Percentiles rank a stretch among this genome's conserved stretches.
Evolutionary conservation across 2,329 filamentous ascomycete species (phyloP).

Genomic region (Ceratocystis smalleyi): DNA sequence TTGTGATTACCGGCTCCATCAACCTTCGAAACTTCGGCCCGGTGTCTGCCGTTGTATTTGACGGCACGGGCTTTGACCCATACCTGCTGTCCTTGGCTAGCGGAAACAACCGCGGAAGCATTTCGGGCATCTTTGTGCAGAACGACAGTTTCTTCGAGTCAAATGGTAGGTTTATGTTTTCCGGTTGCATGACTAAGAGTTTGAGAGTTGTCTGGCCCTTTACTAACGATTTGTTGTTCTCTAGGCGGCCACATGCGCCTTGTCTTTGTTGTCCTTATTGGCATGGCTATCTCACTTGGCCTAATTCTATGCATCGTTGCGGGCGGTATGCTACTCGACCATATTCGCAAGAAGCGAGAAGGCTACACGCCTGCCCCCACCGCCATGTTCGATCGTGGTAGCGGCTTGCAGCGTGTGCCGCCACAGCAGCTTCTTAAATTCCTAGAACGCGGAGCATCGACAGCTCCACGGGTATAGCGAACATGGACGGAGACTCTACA

Average conservation of each 20-base stretch:
- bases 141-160: slow-evolving; percentile 59
- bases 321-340: slow-evolving; percentile 58
- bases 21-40: slow-evolving; percentile 60
- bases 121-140: slow-evolving; percentile 72
- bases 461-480: slow-evolving; percentile 28
- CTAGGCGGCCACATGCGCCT: slow-evolving; percentile 46
- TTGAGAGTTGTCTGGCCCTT: background rate
- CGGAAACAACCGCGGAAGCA: slow-evolving; percentile 51
- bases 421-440: slow-evolving; percentile 44
- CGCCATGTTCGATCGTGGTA: slow-evolving; percentile 44
- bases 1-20: slow-evolving; percentile 76
- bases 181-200: background rate
- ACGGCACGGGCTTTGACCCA: slow-evolving; percentile 62
- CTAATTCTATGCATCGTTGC: slow-evolving; percentile 65
- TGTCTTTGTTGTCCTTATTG: slow-evolving; percentile 67
- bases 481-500: background rate
- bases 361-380: slow-evolving; percentile 68
- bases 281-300: slow-evolving; percentile 60
- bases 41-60: slow-evolving; percentile 74
- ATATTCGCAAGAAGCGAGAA: slow-evolving; percentile 59
- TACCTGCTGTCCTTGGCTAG: slow-evolving; percentile 63
- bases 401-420: slow-evolving; percentile 43
- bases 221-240: slow-evolving; percentile 18
- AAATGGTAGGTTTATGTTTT: slow-evolving; percentile 35
- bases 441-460: slow-evolving; percentile 35